A percentile compares a stretch with the other conserved stretches of the same genome.
Conservation (phyloP, 2,329 filamentous ascomycete genomes). For the Arthroderma uncinatum region DNA sequence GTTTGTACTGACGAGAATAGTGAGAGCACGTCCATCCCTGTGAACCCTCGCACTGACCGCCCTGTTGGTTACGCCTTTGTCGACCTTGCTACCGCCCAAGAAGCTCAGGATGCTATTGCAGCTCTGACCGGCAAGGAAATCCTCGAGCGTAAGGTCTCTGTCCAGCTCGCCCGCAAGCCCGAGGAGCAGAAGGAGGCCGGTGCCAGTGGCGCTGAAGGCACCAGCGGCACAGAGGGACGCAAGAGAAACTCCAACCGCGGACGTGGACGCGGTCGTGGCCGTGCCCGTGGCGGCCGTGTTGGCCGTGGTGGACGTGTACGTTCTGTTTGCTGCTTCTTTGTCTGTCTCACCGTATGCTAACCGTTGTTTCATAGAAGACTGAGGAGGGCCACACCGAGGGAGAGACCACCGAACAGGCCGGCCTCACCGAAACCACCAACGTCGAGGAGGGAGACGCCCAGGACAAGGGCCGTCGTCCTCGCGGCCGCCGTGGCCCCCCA, state of each 20-base stretch:
- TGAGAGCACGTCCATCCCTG: constrained; percentile 97
- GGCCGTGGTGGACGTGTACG: constrained; percentile 57
- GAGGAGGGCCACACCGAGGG: constrained; percentile 32
- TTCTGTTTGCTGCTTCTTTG: constrained; percentile 22
- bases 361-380: constrained; percentile 14
- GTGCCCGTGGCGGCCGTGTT: constrained; percentile 54
- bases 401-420: constrained; percentile 44
- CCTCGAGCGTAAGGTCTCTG: constrained; percentile 95
- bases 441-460: constrained; percentile 26
- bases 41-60: constrained; percentile 97
- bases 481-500: constrained; percentile 82
- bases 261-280: constrained; percentile 49
- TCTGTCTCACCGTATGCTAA: constrained; percentile 5
- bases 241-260: constrained; percentile 47
- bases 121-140: constrained; percentile 97
- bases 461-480: constrained; percentile 42
- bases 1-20: constrained; percentile 37
- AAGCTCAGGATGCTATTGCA: constrained; percentile 89
- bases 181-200: constrained; percentile 65
- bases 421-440: constrained; percentile 50
- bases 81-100: constrained; percentile 84
- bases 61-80: constrained; percentile 99
- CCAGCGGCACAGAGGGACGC: constrained; percentile 56
- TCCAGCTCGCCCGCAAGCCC: constrained; percentile 96
- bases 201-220: constrained; percentile 61